Evolutionary conservation across 192 early-diverging fungal species (phyloP).

Genomic region (Geosiphon pyriformis): DNA sequence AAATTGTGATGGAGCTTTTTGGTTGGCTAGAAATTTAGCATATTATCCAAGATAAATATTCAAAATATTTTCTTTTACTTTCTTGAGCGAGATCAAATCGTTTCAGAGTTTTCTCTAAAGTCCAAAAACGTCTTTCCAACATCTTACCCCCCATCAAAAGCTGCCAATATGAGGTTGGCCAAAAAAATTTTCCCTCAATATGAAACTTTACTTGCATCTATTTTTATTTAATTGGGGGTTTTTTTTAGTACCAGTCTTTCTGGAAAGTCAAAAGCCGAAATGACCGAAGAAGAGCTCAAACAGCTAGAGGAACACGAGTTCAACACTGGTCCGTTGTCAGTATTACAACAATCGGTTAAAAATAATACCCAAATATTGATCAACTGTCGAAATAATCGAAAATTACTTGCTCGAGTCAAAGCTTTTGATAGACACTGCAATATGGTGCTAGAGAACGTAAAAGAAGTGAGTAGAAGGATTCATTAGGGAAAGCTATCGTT

Average conservation of each 20-base stretch:
- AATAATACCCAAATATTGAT: conserved; percentile 97
- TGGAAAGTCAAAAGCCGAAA: conserved; percentile 50
- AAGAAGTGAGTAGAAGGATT: conserved; percentile 60
- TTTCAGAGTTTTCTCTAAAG: too few relatives aligned
- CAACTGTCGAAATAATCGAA: conserved; percentile 96
- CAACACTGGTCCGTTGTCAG: conserved; percentile 93
- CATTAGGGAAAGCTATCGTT: not conserved
- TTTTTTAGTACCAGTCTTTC: not conserved
- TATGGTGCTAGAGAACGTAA: conserved; percentile 99
- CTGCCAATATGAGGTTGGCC: not conserved
- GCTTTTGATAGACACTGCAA: conserved; percentile 99
- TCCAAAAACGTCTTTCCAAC: too few relatives aligned
- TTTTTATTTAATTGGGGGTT: not conserved
- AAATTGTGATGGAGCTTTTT: too few relatives aligned
- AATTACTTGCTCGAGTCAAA: conserved; percentile 94
- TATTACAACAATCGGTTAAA: conserved; percentile 87
- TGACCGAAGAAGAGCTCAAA: conserved; percentile 89
- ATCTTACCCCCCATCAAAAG: too few relatives aligned
- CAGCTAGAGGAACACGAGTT: conserved; percentile 92
- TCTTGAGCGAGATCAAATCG: too few relatives aligned
- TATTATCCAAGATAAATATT: too few relatives aligned
- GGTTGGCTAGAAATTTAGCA: too few relatives aligned
- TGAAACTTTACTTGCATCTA: not conserved
- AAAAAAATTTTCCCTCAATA: not conserved
- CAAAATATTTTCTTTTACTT: too few relatives aligned